Conservation (phyloP, 2,329 filamentous ascomycete species). For the Diaporthe amygdali region DNA sequence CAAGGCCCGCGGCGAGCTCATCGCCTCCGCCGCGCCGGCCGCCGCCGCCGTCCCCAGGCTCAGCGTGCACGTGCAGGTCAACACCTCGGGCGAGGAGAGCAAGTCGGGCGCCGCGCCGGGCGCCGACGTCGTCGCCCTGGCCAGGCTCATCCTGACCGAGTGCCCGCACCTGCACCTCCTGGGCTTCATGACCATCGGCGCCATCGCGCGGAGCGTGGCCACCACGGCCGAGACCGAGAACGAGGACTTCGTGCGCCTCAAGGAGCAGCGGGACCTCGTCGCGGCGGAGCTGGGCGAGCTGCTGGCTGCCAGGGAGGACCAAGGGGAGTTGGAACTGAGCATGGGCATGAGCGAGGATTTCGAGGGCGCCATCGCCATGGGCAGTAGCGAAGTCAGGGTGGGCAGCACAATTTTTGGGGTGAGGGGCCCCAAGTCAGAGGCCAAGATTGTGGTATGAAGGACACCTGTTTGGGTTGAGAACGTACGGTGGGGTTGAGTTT, state of each 20-base stretch:
- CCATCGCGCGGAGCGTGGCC: slow-evolving; percentile 82
- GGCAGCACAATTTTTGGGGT: slow-evolving; percentile 94
- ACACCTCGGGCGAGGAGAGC: slow-evolving; percentile 84
- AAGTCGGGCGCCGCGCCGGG: slow-evolving; percentile 84
- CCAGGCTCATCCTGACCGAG: slow-evolving; percentile 66
- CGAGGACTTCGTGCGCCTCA: slow-evolving; percentile 80
- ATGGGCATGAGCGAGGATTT: slow-evolving; percentile 99
- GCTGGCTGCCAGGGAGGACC: slow-evolving; percentile 29
- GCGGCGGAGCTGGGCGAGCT: slow-evolving; percentile 61
- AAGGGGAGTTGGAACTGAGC: slow-evolving; percentile 77
- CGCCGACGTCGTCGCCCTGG: slow-evolving; percentile 66
- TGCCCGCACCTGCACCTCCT: slow-evolving; percentile 78
- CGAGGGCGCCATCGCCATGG: slow-evolving; percentile 82
- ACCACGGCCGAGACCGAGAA: slow-evolving; percentile 81
- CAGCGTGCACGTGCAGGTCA: slow-evolving; percentile 88
- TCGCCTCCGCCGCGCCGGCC: slow-evolving; percentile 27
- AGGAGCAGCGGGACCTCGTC: slow-evolving; percentile 73
- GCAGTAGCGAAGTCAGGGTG: slow-evolving; percentile 88
- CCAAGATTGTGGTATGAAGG: slow-evolving; percentile 63
- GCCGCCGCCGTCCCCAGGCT: slow-evolving; percentile 48
- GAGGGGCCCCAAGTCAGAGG: slow-evolving; percentile 79
- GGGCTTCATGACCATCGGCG: slow-evolving; percentile 96
- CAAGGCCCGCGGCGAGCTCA: slow-evolving; percentile 66
- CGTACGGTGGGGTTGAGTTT: background rate
- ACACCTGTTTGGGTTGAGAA: background rate